phyloP scores from a whole-genome alignment of 768 basidiomycete species.

The Kwoniella botswanensis region DNA sequence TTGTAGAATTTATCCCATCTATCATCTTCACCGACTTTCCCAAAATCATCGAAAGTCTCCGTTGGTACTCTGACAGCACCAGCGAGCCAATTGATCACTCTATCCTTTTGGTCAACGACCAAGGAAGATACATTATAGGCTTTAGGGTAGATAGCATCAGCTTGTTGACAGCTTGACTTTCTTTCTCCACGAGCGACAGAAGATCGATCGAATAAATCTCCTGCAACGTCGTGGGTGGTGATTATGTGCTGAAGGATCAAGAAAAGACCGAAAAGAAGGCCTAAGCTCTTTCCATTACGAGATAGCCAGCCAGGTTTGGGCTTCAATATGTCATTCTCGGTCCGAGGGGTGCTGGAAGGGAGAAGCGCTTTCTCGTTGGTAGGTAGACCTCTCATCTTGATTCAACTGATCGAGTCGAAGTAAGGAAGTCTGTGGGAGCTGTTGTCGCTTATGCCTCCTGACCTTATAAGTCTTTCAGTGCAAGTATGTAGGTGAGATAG shows the following conservation, averaged over 20 bases:
- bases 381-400: constrained; percentile 8
- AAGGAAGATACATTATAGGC: constrained; percentile 24
- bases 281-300: constrained; percentile 7
- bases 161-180: constrained; percentile 24
- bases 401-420: neutral
- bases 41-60: constrained; percentile 4
- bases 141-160: constrained; percentile 26
- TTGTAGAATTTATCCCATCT: constrained; percentile 8
- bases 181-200: neutral
- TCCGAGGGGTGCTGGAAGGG: constrained; percentile 6
- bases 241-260: constrained; percentile 7
- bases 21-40: constrained; percentile 9
- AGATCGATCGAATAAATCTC: neutral
- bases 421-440: neutral
- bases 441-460: no score
- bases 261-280: constrained; percentile 1
- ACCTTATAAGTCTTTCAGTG: neutral
- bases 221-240: neutral
- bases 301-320: neutral
- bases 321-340: neutral
- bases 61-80: neutral
- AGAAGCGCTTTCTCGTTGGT: constrained; percentile 11
- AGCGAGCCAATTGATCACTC: constrained; percentile 33
- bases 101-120: constrained; percentile 20
- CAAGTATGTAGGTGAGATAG: neutral